These are phyloP conservation scores for Cadophora gregata DNA, from an alignment of 2,329 filamentous ascomycete genomes.

Conservation along the genomic window DNA sequence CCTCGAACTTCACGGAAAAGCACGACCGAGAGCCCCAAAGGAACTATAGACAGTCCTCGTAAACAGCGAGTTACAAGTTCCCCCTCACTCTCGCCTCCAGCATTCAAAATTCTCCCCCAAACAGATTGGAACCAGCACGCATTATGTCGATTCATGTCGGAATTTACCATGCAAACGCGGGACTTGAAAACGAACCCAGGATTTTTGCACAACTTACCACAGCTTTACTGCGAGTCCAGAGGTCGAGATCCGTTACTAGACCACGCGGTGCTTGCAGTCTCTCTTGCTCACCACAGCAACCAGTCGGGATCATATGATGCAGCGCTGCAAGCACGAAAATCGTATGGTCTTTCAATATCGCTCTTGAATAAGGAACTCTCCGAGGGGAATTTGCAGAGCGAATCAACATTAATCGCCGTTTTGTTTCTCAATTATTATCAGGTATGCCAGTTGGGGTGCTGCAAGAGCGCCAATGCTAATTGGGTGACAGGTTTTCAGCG, in stretches of 20 bases:
- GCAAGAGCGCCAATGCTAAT: no score
- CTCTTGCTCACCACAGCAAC: constrained; percentile 8
- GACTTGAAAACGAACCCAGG: not conserved
- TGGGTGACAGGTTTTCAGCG: not conserved
- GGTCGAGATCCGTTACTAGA: not conserved
- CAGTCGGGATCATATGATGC: not conserved
- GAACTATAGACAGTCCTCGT: not conserved
- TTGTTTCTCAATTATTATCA: constrained; percentile 8
- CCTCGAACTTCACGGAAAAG: not conserved
- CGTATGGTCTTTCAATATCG: not conserved
- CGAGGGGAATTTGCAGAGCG: not conserved
- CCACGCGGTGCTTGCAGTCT: not conserved
- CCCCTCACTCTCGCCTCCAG: not conserved
- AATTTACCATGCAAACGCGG: not conserved
- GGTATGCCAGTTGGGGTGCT: not conserved
- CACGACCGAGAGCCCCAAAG: not conserved
- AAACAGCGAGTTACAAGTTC: not conserved
- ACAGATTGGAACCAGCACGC: constrained; percentile 12
- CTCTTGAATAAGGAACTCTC: not conserved
- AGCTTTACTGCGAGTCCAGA: not conserved
- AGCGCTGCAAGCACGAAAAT: not conserved
- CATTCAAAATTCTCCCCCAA: not conserved
- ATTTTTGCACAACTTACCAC: constrained; percentile 8
- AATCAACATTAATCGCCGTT: not conserved
- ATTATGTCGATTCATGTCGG: constrained; percentile 8